phyloP scores from a whole-genome alignment of 129 eudicot species.

The Flaveria sonorensis region DNA sequence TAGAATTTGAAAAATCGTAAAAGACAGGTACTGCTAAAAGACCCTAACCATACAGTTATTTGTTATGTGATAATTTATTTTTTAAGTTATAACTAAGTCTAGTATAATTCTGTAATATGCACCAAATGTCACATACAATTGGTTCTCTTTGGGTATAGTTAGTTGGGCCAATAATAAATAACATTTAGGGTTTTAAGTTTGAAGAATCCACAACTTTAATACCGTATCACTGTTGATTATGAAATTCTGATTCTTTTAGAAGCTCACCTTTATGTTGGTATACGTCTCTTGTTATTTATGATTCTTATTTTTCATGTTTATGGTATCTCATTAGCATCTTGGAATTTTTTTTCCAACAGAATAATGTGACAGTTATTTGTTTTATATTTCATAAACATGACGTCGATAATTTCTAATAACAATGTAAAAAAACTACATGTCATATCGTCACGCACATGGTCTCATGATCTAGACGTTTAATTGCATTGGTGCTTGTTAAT shows the following conservation, averaged over 20 bases:
- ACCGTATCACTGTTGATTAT: constrained; percentile 5
- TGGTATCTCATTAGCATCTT: background rate
- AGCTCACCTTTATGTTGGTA: background rate
- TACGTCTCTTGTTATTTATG: background rate
- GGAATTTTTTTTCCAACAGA: background rate
- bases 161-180: background rate
- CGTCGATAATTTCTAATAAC: background rate
- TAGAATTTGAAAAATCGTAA: background rate
- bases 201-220: background rate
- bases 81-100: background rate
- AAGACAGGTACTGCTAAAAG: background rate
- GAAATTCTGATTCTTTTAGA: constrained; percentile 11
- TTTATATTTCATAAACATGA: background rate
- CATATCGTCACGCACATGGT: background rate
- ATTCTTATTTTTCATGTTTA: constrained; percentile 1
- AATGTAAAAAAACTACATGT: background rate
- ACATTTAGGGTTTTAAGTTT: background rate
- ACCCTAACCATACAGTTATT: background rate
- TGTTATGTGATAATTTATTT: background rate
- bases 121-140: background rate
- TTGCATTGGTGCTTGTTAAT: too few species aligned
- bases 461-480: too few species aligned
- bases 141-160: background rate
- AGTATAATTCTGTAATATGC: background rate
- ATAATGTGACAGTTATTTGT: background rate